A percentile compares a stretch with the other conserved stretches of the same genome.
These are phyloP conservation scores for Helicostylum pulchrum DNA, from an alignment of 192 early-diverging fungal species.

Conservation along the genomic window DNA sequence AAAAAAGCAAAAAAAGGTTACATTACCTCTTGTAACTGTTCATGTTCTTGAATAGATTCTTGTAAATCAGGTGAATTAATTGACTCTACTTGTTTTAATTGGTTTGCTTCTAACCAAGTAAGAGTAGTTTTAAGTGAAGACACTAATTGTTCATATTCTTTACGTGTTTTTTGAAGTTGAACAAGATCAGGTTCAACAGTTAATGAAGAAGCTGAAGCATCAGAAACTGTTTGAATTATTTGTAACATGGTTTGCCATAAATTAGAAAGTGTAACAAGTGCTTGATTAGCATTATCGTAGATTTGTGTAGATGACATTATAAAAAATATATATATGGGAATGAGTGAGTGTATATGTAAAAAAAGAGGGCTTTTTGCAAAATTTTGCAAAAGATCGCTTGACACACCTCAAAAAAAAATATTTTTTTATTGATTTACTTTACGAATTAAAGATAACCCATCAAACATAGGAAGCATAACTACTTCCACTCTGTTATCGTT, in stretches of 20 bases:
- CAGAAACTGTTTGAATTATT: slow-evolving; percentile 15
- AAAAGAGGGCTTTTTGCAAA: too few relatives aligned
- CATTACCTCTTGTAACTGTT: slow-evolving; percentile 7
- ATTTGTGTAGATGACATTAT: slow-evolving; percentile 10
- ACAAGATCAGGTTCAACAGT: slow-evolving; percentile 23
- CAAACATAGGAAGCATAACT: slow-evolving; percentile 60
- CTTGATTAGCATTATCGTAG: slow-evolving; percentile 15
- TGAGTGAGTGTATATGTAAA: too few relatives aligned
- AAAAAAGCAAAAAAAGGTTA: background rate
- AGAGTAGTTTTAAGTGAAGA: slow-evolving; percentile 1
- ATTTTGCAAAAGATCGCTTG: too few relatives aligned
- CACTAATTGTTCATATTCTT: slow-evolving; percentile 20
- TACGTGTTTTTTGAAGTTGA: slow-evolving; percentile 18
- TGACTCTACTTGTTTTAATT: background rate
- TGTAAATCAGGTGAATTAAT: background rate
- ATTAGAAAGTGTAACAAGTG: slow-evolving; percentile 16
- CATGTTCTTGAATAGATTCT: slow-evolving; percentile 5
- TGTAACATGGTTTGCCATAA: slow-evolving; percentile 25
- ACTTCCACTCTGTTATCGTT: slow-evolving; percentile 56
- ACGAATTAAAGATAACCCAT: slow-evolving; percentile 51
- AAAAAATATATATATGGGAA: too few relatives aligned
- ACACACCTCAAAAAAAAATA: too few relatives aligned
- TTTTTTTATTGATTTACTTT: slow-evolving; percentile 5
- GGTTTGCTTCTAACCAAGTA: slow-evolving; percentile 9
- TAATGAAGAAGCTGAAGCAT: slow-evolving; percentile 10